Conservation (phyloP, 1,139 yeast genomes). For the Casaregolazyma suthepensis region DNA sequence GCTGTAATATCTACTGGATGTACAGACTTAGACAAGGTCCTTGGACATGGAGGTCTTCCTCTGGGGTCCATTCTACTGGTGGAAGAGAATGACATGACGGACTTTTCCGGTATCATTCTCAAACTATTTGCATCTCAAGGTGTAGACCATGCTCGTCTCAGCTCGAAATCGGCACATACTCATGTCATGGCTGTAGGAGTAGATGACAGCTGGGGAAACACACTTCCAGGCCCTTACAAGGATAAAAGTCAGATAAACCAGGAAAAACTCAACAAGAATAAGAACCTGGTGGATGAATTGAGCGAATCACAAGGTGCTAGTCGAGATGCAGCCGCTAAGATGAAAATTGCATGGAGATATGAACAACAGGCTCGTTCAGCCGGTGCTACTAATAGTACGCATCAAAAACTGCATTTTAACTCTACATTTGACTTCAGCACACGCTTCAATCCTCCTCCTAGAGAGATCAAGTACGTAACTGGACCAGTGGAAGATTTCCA, state of each 20-base stretch:
- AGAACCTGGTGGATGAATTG: slow-evolving; percentile 42
- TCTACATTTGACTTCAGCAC: slow-evolving; percentile 55
- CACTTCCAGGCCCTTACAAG: slow-evolving; percentile 73
- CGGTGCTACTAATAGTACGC: background rate
- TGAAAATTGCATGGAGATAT: slow-evolving; percentile 53
- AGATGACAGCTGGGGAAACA: slow-evolving; percentile 56
- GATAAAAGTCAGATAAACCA: slow-evolving; percentile 65
- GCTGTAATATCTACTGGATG: slow-evolving; percentile 77
- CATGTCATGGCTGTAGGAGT: slow-evolving; percentile 58
- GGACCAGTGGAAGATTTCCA: slow-evolving; percentile 1
- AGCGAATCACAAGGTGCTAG: slow-evolving; percentile 59
- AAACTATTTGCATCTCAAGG: slow-evolving; percentile 79
- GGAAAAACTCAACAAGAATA: slow-evolving; percentile 54
- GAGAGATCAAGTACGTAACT: slow-evolving; percentile 42
- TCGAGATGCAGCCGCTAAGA: slow-evolving; percentile 36
- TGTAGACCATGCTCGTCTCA: slow-evolving; percentile 54
- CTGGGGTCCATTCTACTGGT: slow-evolving; percentile 63
- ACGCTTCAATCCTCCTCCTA: slow-evolving; percentile 51
- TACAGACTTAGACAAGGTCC: slow-evolving; percentile 62
- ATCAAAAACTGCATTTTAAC: slow-evolving; percentile 18
- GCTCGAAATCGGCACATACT: slow-evolving; percentile 26
- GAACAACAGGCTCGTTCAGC: slow-evolving; percentile 15
- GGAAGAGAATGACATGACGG: slow-evolving; percentile 87
- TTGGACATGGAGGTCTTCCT: slow-evolving; percentile 84
- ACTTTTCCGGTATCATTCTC: slow-evolving; percentile 68